Evolutionary conservation across 1,284 basidiomycete genomes (phyloP), one percentile per base, ranked within the genome.

Genomic region (Trametes sp.): DNA sequence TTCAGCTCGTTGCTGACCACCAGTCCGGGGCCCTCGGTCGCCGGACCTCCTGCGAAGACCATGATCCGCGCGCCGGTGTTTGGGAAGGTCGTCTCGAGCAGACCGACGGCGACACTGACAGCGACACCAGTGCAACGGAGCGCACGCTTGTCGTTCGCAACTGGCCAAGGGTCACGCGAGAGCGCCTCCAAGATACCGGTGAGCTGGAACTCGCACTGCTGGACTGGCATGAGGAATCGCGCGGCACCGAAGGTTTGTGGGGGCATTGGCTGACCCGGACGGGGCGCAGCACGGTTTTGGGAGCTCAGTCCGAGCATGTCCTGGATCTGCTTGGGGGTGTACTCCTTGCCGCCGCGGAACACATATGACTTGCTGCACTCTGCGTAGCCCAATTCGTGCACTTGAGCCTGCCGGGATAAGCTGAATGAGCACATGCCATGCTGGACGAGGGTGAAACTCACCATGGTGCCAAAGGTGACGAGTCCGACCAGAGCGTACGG

Each of bases 281-380:
- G 92, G 48, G 92, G 91, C 5, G 90, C 89, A 29, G 90, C 90
- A 49, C 91, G 89, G 67, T 87, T 87, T 67, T 89, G 87, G 2
- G 91, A 87, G 70, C 84, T 87, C 49, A 99, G 86, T 44, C 94
- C 95, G 54, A 99, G 92, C 97, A 99, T 99, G 73, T 98, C 97
- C 78, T 96, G 94, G 71, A 99, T 98, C 72, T 96, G 94, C 81
- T 99, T 99, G 61, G 95, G 90, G 60, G 91, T 82, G 77, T 99
- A 99, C 74, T 99, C 98, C 80, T 99, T 99, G n/a, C 93, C 94
- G 56, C 98, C 98, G 38, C 97, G 92, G 89, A 99, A 99, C 65
- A 99, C 97, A 77, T 97, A 99, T 6, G 96, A 96, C 79, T 99
- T 99, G 79, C 90, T 95, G 81, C 96, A 99, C 75, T 96, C 93